Conservation (phyloP, 192 early-diverging fungal genomes). For the Backusella luteola region DNA sequence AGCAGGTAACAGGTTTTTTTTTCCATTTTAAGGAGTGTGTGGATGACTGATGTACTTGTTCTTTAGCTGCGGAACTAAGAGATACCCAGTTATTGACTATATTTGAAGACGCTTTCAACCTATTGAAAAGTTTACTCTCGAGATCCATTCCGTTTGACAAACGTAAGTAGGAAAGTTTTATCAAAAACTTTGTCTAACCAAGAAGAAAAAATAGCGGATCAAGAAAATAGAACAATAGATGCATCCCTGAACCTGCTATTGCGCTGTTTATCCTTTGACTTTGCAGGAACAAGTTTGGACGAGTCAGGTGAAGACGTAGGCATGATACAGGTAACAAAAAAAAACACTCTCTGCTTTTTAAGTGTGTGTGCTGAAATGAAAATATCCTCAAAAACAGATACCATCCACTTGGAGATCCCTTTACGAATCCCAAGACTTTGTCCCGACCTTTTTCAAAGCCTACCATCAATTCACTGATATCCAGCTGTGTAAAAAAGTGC, state of each 20-base stretch:
- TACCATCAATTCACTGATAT: conserved; percentile 59
- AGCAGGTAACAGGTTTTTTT: conserved; percentile 43
- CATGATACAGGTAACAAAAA: conserved; percentile 52
- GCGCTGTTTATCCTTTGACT: conserved; percentile 77
- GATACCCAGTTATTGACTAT: conserved; percentile 38
- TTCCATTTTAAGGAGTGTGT: background rate
- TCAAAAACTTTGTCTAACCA: background rate
- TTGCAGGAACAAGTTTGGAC: conserved; percentile 73
- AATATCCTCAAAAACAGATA: conserved; percentile 42
- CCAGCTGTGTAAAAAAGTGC: conserved; percentile 54
- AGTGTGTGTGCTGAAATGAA: conserved; percentile 12
- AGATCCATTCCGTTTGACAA: conserved; percentile 37
- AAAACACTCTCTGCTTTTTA: background rate
- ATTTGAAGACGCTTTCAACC: conserved; percentile 29
- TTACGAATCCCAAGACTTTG: conserved; percentile 66
- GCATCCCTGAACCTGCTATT: conserved; percentile 58
- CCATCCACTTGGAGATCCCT: conserved; percentile 76
- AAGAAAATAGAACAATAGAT: conserved; percentile 41
- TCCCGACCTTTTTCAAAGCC: conserved; percentile 70
- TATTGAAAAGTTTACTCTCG: conserved; percentile 39
- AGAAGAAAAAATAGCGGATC: conserved; percentile 23
- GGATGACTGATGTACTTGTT: background rate
- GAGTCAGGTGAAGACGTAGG: conserved; percentile 77
- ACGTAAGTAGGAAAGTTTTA: conserved; percentile 21
- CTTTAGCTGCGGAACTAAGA: conserved; percentile 40